These are phyloP conservation scores for Marsdenia floribunda DNA, from an alignment of 257 asterid species.

Conservation along the genomic window DNA sequence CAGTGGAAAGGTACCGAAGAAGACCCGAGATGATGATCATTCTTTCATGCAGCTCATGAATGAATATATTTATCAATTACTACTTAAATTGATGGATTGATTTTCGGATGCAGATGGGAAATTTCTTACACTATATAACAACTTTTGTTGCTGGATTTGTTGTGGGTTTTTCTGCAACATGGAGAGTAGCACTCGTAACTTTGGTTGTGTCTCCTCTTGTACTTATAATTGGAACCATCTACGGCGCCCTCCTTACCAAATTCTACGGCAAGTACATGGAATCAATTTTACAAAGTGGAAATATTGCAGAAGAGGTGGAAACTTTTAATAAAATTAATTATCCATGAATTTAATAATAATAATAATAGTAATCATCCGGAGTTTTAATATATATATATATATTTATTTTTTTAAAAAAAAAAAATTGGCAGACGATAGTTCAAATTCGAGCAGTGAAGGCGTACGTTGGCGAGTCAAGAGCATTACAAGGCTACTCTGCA, in stretches of 20 bases:
- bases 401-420: too few relatives aligned
- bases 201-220: constrained; percentile 86
- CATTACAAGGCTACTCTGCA: constrained; percentile 68
- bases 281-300: constrained; percentile 82
- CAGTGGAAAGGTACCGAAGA: constrained; percentile 67
- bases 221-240: constrained; percentile 73
- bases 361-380: too few relatives aligned
- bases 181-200: constrained; percentile 83
- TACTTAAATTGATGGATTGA: too few relatives aligned
- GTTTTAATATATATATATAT: not conserved
- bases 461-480: constrained; percentile 85
- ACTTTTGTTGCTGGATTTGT: constrained; percentile 85
- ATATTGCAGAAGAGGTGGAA: constrained; percentile 40
- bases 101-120: constrained; percentile 56
- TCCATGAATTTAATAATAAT: too few relatives aligned
- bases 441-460: constrained; percentile 79
- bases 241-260: constrained; percentile 54
- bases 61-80: too few relatives aligned
- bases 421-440: constrained; percentile 50
- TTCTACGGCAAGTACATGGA: constrained; percentile 68
- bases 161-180: constrained; percentile 86
- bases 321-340: too few relatives aligned
- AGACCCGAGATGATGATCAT: not conserved
- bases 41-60: not conserved
- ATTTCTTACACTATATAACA: constrained; percentile 94